phyloP scores from a whole-genome alignment of 2,329 filamentous ascomycete species.

The Escovopsis weberi region DNA sequence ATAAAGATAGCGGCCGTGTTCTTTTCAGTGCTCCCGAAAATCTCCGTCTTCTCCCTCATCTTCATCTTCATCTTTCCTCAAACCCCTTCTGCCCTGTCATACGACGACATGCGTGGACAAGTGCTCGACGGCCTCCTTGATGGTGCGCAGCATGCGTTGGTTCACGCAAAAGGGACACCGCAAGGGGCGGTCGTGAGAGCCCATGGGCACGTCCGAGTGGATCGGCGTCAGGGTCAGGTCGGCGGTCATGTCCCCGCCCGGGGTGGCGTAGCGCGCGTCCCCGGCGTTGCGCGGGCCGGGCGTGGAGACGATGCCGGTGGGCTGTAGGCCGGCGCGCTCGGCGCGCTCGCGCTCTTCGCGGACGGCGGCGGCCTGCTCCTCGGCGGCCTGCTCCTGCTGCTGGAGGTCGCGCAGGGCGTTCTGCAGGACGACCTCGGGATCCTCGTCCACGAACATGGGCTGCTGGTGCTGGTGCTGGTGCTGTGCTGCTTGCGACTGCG shows the following conservation, averaged over 20 bases:
- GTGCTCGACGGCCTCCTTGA: slow-evolving; percentile 49
- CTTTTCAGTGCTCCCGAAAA: too few relatives aligned
- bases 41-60: not conserved
- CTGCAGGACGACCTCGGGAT: slow-evolving; percentile 43
- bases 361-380: slow-evolving; percentile 39
- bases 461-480: too few relatives aligned
- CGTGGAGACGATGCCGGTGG: slow-evolving; percentile 18
- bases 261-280: slow-evolving; percentile 20
- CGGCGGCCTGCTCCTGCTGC: slow-evolving; percentile 43
- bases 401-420: slow-evolving; percentile 44
- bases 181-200: slow-evolving; percentile 32
- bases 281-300: slow-evolving; percentile 15
- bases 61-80: not conserved
- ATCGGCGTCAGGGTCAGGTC: slow-evolving; percentile 42
- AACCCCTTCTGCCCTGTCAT: slow-evolving; percentile 11
- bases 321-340: slow-evolving; percentile 22
- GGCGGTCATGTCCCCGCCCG: slow-evolving; percentile 19
- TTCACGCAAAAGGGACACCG: slow-evolving; percentile 49
- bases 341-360: slow-evolving; percentile 37
- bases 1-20: too few relatives aligned
- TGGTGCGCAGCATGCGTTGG: slow-evolving; percentile 43
- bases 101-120: slow-evolving; percentile 48
- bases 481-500: too few relatives aligned
- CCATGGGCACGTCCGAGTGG: slow-evolving; percentile 31
- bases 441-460: slow-evolving; percentile 33